phyloP scores from a whole-genome alignment of 345 rosid genomes.

The Lepidium sativum region DNA sequence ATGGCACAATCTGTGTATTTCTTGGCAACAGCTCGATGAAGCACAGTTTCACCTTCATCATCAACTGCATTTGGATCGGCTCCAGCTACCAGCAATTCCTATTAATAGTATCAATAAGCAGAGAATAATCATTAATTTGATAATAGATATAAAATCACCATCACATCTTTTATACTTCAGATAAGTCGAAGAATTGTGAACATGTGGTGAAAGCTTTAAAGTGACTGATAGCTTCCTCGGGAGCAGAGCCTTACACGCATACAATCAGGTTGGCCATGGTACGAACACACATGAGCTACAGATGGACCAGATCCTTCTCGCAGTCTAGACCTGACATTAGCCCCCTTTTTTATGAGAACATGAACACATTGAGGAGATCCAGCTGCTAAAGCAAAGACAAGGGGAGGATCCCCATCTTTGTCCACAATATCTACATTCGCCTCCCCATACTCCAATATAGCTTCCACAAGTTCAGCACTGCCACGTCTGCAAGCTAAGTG shows the following conservation, averaged over 20 bases:
- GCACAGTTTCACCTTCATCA: slow-evolving; percentile 97
- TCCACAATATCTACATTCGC: slow-evolving; percentile 85
- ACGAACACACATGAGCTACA: slow-evolving; percentile 95
- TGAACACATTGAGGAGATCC: slow-evolving; percentile 95
- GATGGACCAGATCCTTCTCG: slow-evolving; percentile 92
- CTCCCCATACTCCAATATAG: slow-evolving; percentile 55
- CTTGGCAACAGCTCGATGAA: slow-evolving; percentile 83
- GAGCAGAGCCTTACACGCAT: slow-evolving; percentile 66
- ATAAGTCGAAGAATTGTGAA: neutral
- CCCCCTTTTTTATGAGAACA: slow-evolving; percentile 74
- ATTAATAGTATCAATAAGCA: slow-evolving; percentile 16
- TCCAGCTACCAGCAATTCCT: slow-evolving; percentile 94
- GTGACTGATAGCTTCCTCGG: neutral
- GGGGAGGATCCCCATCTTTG: slow-evolving; percentile 96
- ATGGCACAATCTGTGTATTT: slow-evolving; percentile 90
- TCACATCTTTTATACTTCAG: neutral
- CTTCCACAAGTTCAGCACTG: slow-evolving; percentile 72
- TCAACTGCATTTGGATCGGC: slow-evolving; percentile 98
- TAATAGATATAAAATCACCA: neutral
- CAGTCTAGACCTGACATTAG: slow-evolving; percentile 75
- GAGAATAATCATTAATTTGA: neutral
- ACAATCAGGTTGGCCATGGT: slow-evolving; percentile 98
- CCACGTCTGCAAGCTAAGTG: slow-evolving; percentile 99
- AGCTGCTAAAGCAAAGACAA: slow-evolving; percentile 97
- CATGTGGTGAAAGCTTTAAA: neutral